phyloP scores from a whole-genome alignment of 2,329 filamentous ascomycete genomes.

The Pestalotiopsis sp. region DNA sequence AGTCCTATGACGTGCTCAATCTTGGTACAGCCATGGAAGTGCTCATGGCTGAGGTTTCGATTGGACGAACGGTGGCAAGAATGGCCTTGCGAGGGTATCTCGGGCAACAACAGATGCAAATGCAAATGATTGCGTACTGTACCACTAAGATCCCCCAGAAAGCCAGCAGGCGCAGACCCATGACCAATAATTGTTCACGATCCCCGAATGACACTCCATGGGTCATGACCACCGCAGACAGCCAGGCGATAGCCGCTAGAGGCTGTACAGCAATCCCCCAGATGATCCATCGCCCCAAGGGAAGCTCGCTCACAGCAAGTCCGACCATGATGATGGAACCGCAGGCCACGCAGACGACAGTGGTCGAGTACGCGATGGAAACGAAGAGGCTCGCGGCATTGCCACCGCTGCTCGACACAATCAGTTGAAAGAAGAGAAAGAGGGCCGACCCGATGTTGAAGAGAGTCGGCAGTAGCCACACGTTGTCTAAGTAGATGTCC shows the following conservation, averaged over 20 bases:
- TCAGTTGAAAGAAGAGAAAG: conserved; percentile 8
- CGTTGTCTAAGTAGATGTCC: neutral
- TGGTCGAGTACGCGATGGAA: conserved; percentile 3
- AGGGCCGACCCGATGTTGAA: conserved; percentile 7
- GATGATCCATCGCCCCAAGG: neutral
- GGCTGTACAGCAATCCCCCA: conserved; percentile 8
- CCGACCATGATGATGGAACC: conserved; percentile 8
- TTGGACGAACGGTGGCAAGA: no score
- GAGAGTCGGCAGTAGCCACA: conserved; percentile 11
- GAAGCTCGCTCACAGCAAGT: neutral
- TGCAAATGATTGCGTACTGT: neutral
- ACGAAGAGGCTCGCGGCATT: neutral
- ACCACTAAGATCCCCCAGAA: neutral
- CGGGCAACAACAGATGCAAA: neutral
- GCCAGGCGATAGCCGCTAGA: neutral
- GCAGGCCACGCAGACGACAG: conserved; percentile 3
- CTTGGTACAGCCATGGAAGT: no score
- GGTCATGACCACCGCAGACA: neutral
- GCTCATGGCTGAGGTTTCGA: no score
- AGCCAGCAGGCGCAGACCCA: neutral
- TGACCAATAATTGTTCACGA: neutral
- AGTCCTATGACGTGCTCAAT: no score
- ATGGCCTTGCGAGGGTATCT: neutral
- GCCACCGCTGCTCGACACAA: conserved; percentile 1
- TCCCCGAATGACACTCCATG: conserved; percentile 3